Evolutionary conservation across 2,329 filamentous ascomycete species (phyloP).

Genomic region (Immersiporthe knoxdaviesiana): DNA sequence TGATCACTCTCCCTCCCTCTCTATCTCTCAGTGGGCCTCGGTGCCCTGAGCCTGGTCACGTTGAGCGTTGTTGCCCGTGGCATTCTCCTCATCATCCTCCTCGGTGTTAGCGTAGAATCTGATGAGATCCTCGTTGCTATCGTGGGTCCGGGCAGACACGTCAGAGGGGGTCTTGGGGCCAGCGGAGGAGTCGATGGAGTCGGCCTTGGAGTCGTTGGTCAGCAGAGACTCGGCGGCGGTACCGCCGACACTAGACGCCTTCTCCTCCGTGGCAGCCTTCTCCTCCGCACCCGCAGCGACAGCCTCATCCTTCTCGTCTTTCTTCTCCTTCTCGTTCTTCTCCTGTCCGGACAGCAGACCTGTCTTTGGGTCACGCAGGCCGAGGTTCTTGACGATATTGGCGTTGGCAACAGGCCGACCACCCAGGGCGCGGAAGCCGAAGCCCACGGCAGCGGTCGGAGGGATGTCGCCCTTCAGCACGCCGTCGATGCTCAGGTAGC

Average conservation of each 20-base stretch:
- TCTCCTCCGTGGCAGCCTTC: background rate
- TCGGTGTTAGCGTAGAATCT: conserved; percentile 16
- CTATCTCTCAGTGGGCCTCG: too few relatives aligned
- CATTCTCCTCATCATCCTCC: background rate
- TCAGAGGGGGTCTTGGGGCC: conserved; percentile 16
- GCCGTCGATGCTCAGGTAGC: conserved; percentile 54
- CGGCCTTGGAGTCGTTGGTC: conserved; percentile 6
- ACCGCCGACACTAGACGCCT: background rate
- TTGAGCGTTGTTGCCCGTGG: background rate
- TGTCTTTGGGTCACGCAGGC: conserved; percentile 32
- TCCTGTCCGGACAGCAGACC: background rate
- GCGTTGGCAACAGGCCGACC: conserved; percentile 49
- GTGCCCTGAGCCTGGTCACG: conserved; percentile 8
- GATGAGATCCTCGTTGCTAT: conserved; percentile 27
- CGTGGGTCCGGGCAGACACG: conserved; percentile 3
- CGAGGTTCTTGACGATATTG: conserved; percentile 45
- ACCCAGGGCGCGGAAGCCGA: conserved; percentile 52
- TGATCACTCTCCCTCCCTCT: too few relatives aligned
- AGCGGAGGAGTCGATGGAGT: background rate
- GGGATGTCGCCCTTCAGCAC: conserved; percentile 54
- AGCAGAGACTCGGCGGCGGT: background rate
- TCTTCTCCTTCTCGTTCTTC: background rate
- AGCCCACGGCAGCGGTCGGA: conserved; percentile 54
- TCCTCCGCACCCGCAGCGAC: background rate
- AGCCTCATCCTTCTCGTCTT: background rate